Conservation (phyloP, 345 rosid genomes). For the Angophora floribunda region DNA sequence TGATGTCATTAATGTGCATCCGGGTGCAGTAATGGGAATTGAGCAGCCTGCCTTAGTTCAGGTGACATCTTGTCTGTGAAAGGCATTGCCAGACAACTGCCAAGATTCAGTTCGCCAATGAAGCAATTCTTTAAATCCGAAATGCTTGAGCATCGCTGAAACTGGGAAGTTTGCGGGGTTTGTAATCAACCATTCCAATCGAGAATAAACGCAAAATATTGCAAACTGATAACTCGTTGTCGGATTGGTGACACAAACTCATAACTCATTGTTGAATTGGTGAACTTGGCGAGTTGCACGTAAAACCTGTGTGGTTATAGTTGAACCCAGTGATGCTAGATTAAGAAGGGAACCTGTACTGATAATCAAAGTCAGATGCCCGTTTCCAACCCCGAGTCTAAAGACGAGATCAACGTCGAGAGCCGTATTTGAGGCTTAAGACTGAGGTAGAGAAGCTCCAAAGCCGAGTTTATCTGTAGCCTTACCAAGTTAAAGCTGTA, state of each 20-base stretch:
- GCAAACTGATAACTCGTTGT: too few species aligned
- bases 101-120: neutral
- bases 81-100: neutral
- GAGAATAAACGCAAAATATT: too few species aligned
- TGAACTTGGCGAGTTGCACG: neutral
- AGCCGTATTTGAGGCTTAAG: neutral
- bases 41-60: neutral
- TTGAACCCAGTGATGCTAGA: neutral
- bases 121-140: neutral
- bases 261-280: neutral
- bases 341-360: neutral
- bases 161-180: neutral
- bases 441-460: neutral
- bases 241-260: too few species aligned
- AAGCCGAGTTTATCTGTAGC: neutral
- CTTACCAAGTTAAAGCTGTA: neutral
- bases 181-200: neutral
- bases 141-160: neutral
- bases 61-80: neutral
- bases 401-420: neutral
- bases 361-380: neutral
- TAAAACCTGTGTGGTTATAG: neutral
- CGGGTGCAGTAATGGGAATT: neutral
- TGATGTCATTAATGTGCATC: neutral
- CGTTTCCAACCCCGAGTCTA: neutral